Evolutionary conservation across 257 asterid genomes (phyloP).

Genomic region (Agastache rugosa): DNA sequence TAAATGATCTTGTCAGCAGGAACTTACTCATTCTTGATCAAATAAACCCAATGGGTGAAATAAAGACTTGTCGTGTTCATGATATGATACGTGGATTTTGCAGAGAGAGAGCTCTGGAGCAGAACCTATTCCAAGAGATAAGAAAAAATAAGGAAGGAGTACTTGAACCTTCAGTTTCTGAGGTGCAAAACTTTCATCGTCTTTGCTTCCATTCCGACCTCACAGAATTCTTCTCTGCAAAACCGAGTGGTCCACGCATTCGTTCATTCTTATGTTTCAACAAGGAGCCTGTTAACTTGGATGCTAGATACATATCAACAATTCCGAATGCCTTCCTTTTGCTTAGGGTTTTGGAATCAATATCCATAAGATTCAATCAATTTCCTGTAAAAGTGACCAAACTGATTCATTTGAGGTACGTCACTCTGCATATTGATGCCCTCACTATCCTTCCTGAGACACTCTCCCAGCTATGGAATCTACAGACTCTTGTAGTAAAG

Average conservation of each 20-base stretch:
- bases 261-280: slow-evolving; percentile 55
- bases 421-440: slow-evolving; percentile 40
- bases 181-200: slow-evolving; percentile 47
- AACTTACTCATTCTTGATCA: slow-evolving; percentile 51
- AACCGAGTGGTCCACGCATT: slow-evolving; percentile 40
- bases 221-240: slow-evolving; percentile 30
- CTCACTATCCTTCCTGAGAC: slow-evolving; percentile 41
- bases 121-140: slow-evolving; percentile 52
- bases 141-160: slow-evolving; percentile 32
- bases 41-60: slow-evolving; percentile 43
- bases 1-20: slow-evolving; percentile 48
- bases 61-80: slow-evolving; percentile 58
- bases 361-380: slow-evolving; percentile 37
- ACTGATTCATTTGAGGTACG: slow-evolving; percentile 53
- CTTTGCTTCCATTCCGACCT: slow-evolving; percentile 51
- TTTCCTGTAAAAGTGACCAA: slow-evolving; percentile 41
- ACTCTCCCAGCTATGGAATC: slow-evolving; percentile 47
- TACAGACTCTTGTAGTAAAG: slow-evolving; percentile 48
- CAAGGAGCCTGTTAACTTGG: slow-evolving; percentile 26
- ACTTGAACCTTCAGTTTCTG: slow-evolving; percentile 34
- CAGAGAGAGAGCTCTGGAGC: slow-evolving; percentile 40
- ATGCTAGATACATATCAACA: slow-evolving; percentile 11
- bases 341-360: slow-evolving; percentile 52
- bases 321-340: slow-evolving; percentile 47
- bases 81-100: slow-evolving; percentile 56